Evolutionary conservation across 306 rosid genomes (phyloP).

Genomic region (Castanea sativa): DNA sequence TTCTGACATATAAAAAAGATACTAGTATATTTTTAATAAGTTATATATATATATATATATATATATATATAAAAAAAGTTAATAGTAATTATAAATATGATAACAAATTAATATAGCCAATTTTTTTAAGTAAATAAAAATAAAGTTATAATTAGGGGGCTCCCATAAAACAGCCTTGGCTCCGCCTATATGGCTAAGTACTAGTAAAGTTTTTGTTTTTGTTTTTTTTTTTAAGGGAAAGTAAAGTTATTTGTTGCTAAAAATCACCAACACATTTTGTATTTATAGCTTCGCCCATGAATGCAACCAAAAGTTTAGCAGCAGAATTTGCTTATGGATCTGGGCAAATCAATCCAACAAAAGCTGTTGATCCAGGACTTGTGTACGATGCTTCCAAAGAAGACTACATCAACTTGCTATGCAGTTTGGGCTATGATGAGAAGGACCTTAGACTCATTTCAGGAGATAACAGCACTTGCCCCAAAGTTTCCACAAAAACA

Average conservation of each 20-base stretch:
- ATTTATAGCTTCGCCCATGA: constrained; percentile 7
- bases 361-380: constrained; percentile 20
- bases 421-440: constrained; percentile 5
- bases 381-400: constrained; percentile 22
- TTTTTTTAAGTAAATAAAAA: too few relatives aligned
- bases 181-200: too few relatives aligned
- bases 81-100: too few relatives aligned
- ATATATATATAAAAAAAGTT: too few relatives aligned
- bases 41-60: too few relatives aligned
- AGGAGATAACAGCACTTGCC: constrained; percentile 15
- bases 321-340: constrained; percentile 24
- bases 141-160: too few relatives aligned
- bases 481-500: not conserved
- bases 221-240: too few relatives aligned
- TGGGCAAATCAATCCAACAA: constrained; percentile 28
- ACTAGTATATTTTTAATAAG: too few relatives aligned
- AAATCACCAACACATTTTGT: not conserved
- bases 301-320: not conserved
- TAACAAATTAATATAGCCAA: too few relatives aligned
- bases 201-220: too few relatives aligned
- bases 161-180: too few relatives aligned
- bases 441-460: not conserved
- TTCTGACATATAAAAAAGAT: too few relatives aligned
- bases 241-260: not conserved
- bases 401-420: constrained; percentile 23